Base-by-base conservation (phyloP, 1,284 basidiomycete species). In the Cryptococcus deneoformans region DNA sequence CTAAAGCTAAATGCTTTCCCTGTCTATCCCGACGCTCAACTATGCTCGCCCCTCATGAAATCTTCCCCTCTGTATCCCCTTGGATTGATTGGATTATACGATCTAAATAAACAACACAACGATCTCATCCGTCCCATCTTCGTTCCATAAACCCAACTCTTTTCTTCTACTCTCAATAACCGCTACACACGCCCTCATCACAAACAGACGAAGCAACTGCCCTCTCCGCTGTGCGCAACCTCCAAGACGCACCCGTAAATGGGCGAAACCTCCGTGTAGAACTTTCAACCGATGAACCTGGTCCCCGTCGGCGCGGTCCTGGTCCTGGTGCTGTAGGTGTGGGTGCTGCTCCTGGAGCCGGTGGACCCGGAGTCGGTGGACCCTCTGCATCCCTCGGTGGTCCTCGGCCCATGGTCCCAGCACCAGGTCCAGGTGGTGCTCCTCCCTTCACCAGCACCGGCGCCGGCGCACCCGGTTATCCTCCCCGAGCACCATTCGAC, bases 131-230 rank as follows among this genome's bases (percentile, higher is more conserved):
- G 6, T 53, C 51, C 29, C 35, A 8, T 34, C 10, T 39, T 52
- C 42, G 6, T 5, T 5, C 38, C 20, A 10, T 7, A 35, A 5
- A 16, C 52, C 10, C 46, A 11, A 8, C 47, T 47, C 43, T 39
- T n/a, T 35, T 14, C 43, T 47, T 44, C 38, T 43, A 5, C 24
- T 44, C 12, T 11, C 16, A 40, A 43, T 5, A 39, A 40, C n/a
- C 39, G 11, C 11, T 43, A 36, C 20, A 38, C 20, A n/a, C 54
- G 29, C 20, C 29, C 34, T 10, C 52, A 59, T 46, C 34, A 57
- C 8, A 10, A 6, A 29, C 75, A 93, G 95, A 99, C 76, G 88
- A 94, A 72, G 92, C 96, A 77, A 98, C 94, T 7, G 88, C 88
- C 1, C 78, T 82, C 12, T 90, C 88, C 39, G 91, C 91, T 42